phyloP scores from a whole-genome alignment of 139 green algal genomes.

The Bryopsis sp. region DNA sequence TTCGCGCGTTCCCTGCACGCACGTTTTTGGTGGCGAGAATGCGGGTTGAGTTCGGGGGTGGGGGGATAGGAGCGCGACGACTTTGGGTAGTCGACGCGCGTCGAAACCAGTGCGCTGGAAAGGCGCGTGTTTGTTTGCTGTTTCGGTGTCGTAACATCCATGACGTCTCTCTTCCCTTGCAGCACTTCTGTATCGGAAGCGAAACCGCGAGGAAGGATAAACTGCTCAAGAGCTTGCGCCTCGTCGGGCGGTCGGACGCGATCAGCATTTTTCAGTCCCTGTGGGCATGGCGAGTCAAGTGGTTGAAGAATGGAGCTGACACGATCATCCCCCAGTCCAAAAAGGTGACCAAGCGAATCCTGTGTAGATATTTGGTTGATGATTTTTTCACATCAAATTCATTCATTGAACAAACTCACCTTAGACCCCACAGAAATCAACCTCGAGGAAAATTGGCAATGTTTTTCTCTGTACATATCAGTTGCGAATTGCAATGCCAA shows the following conservation, averaged over 20 bases:
- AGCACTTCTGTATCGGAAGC: background rate
- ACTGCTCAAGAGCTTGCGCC: slow-evolving; percentile 15
- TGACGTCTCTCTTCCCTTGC: background rate
- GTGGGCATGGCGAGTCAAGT: slow-evolving; percentile 12
- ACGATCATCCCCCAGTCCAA: background rate
- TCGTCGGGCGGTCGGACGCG: background rate
- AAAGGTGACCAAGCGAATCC: background rate
- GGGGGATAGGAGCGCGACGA: background rate
- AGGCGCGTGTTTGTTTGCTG: background rate
- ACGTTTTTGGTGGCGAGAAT: background rate
- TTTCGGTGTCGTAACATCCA: background rate
- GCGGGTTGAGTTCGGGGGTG: background rate
- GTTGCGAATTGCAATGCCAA: background rate
- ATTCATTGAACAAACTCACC: background rate
- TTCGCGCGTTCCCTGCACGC: too few relatives aligned
- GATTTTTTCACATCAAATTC: background rate
- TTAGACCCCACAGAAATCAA: background rate
- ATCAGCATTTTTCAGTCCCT: background rate
- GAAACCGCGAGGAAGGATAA: slow-evolving; percentile 10
- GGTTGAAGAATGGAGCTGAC: background rate
- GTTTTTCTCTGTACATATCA: background rate
- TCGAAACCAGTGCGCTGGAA: background rate
- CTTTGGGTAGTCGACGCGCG: background rate
- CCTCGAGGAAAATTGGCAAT: background rate
- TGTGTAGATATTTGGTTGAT: background rate